These are phyloP conservation scores for Boletus smithii DNA, from an alignment of 1,284 basidiomycete genomes.

Conservation along the genomic window DNA sequence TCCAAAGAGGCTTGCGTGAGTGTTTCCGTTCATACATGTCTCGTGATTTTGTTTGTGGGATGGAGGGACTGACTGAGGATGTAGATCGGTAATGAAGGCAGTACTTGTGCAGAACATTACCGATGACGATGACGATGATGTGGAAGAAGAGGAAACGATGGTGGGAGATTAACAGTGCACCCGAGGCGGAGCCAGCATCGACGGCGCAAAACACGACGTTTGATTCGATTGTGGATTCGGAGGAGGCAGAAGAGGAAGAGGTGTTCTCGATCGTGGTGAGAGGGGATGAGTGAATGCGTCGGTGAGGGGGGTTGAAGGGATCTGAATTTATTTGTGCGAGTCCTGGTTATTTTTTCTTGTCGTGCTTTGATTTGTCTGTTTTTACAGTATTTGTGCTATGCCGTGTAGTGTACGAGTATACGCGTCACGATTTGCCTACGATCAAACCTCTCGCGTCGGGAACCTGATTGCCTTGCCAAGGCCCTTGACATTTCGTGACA, in stretches of 20 bases:
- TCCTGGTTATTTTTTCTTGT: too few relatives aligned
- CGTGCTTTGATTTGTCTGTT: too few relatives aligned
- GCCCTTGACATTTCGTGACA: too few relatives aligned
- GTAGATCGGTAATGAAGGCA: slow-evolving; percentile 38
- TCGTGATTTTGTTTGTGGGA: neutral
- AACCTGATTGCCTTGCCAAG: too few relatives aligned
- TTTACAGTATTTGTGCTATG: too few relatives aligned
- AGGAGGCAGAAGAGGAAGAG: slow-evolving; percentile 34
- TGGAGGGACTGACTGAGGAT: neutral
- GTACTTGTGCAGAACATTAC: slow-evolving; percentile 26
- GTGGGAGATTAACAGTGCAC: neutral
- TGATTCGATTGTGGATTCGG: slow-evolving; percentile 32
- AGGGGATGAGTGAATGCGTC: neutral
- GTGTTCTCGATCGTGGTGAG: slow-evolving; percentile 29
- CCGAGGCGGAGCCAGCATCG: neutral
- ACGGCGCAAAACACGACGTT: slow-evolving; percentile 14
- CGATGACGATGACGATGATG: slow-evolving; percentile 35
- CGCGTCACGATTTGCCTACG: too few relatives aligned
- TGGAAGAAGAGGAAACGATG: slow-evolving; percentile 11
- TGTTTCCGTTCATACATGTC: too few relatives aligned
- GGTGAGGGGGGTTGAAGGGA: too few relatives aligned
- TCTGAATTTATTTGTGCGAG: too few relatives aligned
- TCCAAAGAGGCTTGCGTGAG: slow-evolving; percentile 46
- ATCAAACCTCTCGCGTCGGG: too few relatives aligned
- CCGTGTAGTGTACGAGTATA: too few relatives aligned